Evolutionary conservation across 2,329 filamentous ascomycete species (phyloP), one percentile per base, ranked within the genome.

Genomic region (Rhytidhysteron rufulum): DNA sequence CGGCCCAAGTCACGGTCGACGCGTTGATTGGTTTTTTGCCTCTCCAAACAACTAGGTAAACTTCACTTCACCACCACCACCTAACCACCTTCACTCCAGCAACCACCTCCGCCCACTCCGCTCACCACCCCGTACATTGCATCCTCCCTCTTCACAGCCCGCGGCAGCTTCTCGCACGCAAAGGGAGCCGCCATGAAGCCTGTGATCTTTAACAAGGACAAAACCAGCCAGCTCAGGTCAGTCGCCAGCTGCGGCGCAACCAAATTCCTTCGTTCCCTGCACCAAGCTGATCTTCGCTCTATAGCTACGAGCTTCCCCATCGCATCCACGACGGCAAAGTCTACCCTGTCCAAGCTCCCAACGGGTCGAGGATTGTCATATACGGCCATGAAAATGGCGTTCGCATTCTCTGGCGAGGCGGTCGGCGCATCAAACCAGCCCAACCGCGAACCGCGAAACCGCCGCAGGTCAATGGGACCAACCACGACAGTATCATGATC

Each of bases 181-280:
- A 18, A 9, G 29, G 13, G 24, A 16, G 11, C 31, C 18, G 33
- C 84, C 67, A 95, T 83, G 66, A 85, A 83, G 55, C 90, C 90
- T 86, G 95, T 97, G 35, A 44, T 60, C 34, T 42, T 54, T 7
- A 57, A 53, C 37, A 54, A 55, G 40, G 62, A 58, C 46, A 63
- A 62, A 38, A 39, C 49, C 5, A 50, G 58, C 20, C 60, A 63
- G 45, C 49, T 66, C 17, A 55, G 62, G 60, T 63, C 17, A 22
- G 34, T 15, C 16, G 7, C 24, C 37, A 24, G 19, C 25, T 18
- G 7, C 35, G n/a, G 10, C 16, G 18, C 15, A 15, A 27, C 15
- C 20, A 8, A 7, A 15, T 17, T 32, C 6, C 13, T 16, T 18
- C 15, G 22, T 9, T 22, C n/a, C 18, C 5, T 16, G 17, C 16